Evolutionary conservation across 805 yeast species (phyloP).

Genomic region (Lipomyces yamadae): DNA sequence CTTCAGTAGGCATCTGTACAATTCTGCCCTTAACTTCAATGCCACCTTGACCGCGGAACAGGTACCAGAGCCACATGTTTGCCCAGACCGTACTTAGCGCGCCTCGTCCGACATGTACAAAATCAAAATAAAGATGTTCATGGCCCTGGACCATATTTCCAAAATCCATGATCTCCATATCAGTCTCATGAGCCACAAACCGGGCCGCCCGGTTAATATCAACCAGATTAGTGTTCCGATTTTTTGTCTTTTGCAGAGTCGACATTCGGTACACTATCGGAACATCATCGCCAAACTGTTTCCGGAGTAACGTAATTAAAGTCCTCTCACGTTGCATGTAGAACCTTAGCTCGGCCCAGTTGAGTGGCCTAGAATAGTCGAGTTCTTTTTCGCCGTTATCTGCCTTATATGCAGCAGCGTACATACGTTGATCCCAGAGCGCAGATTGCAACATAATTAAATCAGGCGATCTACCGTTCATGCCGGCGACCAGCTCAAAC

Average conservation of each 20-base stretch:
- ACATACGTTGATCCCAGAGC: slow-evolving; percentile 26
- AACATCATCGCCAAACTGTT: slow-evolving; percentile 23
- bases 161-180: slow-evolving; percentile 11
- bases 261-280: slow-evolving; percentile 32
- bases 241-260: slow-evolving; percentile 6
- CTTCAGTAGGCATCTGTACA: slow-evolving; percentile 1
- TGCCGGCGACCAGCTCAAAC: slow-evolving; percentile 15
- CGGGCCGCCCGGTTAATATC: slow-evolving; percentile 18
- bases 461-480: slow-evolving; percentile 22
- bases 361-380: slow-evolving; percentile 17
- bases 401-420: not conserved
- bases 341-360: slow-evolving; percentile 26
- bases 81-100: slow-evolving; percentile 4
- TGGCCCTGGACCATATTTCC: slow-evolving; percentile 7
- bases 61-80: slow-evolving; percentile 19
- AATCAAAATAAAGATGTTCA: slow-evolving; percentile 3
- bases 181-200: slow-evolving; percentile 14
- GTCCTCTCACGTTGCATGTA: slow-evolving; percentile 13
- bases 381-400: slow-evolving; percentile 8
- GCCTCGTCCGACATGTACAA: slow-evolving; percentile 9
- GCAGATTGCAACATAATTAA: slow-evolving; percentile 20
- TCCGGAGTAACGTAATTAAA: slow-evolving; percentile 15
- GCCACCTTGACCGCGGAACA: slow-evolving; percentile 16
- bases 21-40: slow-evolving; percentile 13
- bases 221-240: slow-evolving; percentile 18